phyloP scores from a whole-genome alignment of 2,329 filamentous ascomycete species.

The Calonectria hongkongensis region DNA sequence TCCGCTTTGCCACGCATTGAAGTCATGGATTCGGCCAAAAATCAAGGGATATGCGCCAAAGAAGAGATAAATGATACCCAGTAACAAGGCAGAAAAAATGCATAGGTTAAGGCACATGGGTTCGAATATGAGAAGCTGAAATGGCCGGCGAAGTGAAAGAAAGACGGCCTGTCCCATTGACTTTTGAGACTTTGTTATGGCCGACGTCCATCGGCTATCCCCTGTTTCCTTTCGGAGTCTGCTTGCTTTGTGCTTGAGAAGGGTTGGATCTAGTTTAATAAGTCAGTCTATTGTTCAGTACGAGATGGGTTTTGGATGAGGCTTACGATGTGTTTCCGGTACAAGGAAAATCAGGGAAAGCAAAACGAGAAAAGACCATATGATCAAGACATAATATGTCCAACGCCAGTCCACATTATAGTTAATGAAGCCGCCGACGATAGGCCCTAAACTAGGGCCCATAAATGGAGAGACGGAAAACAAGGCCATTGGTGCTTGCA shows the following conservation, averaged over 20 bases:
- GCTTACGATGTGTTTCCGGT: slow-evolving; percentile 86
- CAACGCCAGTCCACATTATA: slow-evolving; percentile 84
- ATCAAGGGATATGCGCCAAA: slow-evolving; percentile 91
- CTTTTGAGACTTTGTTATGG: slow-evolving; percentile 82
- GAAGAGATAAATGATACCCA: slow-evolving; percentile 92
- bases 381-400: slow-evolving; percentile 89
- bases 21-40: slow-evolving; percentile 83
- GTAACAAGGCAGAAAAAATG: slow-evolving; percentile 85
- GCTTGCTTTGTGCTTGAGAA: slow-evolving; percentile 83
- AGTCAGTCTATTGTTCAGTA: background rate
- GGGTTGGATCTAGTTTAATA: slow-evolving; percentile 63
- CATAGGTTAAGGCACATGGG: slow-evolving; percentile 91
- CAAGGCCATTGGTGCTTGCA: slow-evolving; percentile 88
- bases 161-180: slow-evolving; percentile 79
- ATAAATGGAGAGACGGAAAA: slow-evolving; percentile 81
- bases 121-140: slow-evolving; percentile 86
- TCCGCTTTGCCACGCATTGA: slow-evolving; percentile 86
- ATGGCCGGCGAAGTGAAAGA: slow-evolving; percentile 78
- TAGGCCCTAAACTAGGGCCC: slow-evolving; percentile 75
- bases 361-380: slow-evolving; percentile 83
- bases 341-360: slow-evolving; percentile 81
- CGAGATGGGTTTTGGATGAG: background rate
- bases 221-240: slow-evolving; percentile 83
- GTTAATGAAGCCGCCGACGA: slow-evolving; percentile 88
- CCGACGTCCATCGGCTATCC: slow-evolving; percentile 83